phyloP scores from a whole-genome alignment of 2,329 filamentous ascomycete genomes.

The Xylariaceae sp. region DNA sequence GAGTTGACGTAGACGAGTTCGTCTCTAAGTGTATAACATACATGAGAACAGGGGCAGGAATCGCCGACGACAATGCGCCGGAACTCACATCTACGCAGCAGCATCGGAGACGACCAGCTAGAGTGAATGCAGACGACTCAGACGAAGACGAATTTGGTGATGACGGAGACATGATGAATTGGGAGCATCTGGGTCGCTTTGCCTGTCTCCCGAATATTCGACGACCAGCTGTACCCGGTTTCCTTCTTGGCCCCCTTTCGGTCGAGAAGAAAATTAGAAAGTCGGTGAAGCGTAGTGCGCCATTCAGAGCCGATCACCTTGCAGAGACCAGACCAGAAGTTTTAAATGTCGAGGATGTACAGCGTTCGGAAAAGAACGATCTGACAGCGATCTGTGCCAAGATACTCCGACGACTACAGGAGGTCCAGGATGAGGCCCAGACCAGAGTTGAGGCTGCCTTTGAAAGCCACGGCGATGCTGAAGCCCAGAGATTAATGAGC shows the following conservation, averaged over 20 bases:
- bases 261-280: slow-evolving; percentile 78
- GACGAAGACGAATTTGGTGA: slow-evolving; percentile 63
- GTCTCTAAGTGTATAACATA: slow-evolving; percentile 83
- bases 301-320: slow-evolving; percentile 62
- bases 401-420: slow-evolving; percentile 59
- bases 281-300: slow-evolving; percentile 63
- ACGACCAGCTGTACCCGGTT: slow-evolving; percentile 73
- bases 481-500: slow-evolving; percentile 53
- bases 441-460: slow-evolving; percentile 40
- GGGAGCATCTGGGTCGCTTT: slow-evolving; percentile 74
- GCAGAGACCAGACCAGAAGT: slow-evolving; percentile 73
- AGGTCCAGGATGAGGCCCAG: slow-evolving; percentile 44
- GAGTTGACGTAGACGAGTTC: slow-evolving; percentile 86
- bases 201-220: slow-evolving; percentile 69
- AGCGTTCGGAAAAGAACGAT: slow-evolving; percentile 71
- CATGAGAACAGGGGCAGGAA: slow-evolving; percentile 65
- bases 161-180: slow-evolving; percentile 74
- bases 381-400: slow-evolving; percentile 72
- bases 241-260: slow-evolving; percentile 82
- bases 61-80: slow-evolving; percentile 45
- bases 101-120: slow-evolving; percentile 36
- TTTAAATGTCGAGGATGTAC: slow-evolving; percentile 66
- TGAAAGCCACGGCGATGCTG: slow-evolving; percentile 41
- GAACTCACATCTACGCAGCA: slow-evolving; percentile 48
- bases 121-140: slow-evolving; percentile 44